phyloP scores from a whole-genome alignment of 257 asterid species.

The Vinca minor region DNA sequence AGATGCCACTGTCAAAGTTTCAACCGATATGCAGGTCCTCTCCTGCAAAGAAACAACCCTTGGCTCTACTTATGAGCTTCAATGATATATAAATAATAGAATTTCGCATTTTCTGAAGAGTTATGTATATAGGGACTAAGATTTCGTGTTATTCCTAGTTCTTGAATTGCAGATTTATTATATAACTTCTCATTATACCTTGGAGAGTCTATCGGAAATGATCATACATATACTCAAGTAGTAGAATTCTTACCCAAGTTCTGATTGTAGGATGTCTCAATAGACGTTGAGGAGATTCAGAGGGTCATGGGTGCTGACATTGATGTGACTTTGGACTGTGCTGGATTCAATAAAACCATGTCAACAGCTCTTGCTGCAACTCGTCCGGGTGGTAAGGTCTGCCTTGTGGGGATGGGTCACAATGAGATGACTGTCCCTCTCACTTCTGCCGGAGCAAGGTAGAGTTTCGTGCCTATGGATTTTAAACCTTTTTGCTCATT shows the following conservation, averaged over 20 bases:
- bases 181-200: neutral
- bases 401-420: constrained; percentile 82
- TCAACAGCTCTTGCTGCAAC: constrained; percentile 64
- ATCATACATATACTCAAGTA: neutral
- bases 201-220: neutral
- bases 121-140: neutral
- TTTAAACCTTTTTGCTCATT: neutral
- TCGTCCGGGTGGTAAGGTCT: constrained; percentile 64
- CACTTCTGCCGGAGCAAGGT: constrained; percentile 85
- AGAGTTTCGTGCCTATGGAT: neutral
- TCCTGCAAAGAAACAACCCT: neutral
- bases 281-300: constrained; percentile 50
- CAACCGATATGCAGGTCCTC: constrained; percentile 40
- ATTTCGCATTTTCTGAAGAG: neutral
- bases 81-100: neutral
- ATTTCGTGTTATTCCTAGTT: neutral
- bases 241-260: neutral
- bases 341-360: constrained; percentile 70
- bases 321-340: constrained; percentile 61
- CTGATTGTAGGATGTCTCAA: constrained; percentile 40
- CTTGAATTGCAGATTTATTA: neutral
- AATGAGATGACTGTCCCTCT: constrained; percentile 76
- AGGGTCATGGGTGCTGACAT: constrained; percentile 55
- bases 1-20: constrained; percentile 58
- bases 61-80: neutral